Percentiles rank a stretch among this genome's conserved stretches.
phyloP scores from a whole-genome alignment of 202 grass and related monocot genomes.

The Brachypodium distachyon region DNA sequence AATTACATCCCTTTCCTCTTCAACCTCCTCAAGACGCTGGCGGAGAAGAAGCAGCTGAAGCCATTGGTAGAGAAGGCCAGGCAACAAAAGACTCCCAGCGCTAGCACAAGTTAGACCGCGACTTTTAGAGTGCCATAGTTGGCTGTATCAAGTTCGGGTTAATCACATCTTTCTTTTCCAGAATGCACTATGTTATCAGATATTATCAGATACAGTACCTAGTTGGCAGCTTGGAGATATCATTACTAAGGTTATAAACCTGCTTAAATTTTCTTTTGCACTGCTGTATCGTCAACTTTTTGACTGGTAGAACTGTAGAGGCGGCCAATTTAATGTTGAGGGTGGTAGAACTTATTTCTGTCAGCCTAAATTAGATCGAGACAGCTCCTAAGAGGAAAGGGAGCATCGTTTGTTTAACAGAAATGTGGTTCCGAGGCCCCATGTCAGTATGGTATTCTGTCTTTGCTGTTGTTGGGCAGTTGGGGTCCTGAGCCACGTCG shows the following conservation, averaged over 20 bases:
- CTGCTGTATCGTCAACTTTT: not conserved
- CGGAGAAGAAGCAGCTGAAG: constrained; percentile 89
- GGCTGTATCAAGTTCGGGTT: constrained; percentile 7
- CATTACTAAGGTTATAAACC: constrained; percentile 11
- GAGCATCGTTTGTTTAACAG: no score
- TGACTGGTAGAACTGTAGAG: constrained; percentile 1
- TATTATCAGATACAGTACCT: constrained; percentile 3
- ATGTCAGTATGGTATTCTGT: no score
- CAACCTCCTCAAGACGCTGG: constrained; percentile 91
- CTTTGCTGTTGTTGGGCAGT: no score
- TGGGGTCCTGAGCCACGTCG: no score
- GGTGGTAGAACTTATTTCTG: not conserved
- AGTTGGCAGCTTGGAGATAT: constrained; percentile 19
- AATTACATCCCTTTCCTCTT: constrained; percentile 99
- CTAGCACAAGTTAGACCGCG: constrained; percentile 32
- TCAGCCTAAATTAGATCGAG: no score
- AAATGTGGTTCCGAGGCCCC: no score
- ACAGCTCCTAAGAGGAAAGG: no score
- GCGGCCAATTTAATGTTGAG: not conserved
- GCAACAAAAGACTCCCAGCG: constrained; percentile 54
- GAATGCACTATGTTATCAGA: constrained; percentile 9
- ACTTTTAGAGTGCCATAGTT: not conserved
- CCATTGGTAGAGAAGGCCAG: constrained; percentile 79
- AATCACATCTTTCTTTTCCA: not conserved
- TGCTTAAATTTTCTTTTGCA: not conserved